These are phyloP conservation scores for Quercus alba DNA, from an alignment of 306 rosid genomes.

Conservation along the genomic window DNA sequence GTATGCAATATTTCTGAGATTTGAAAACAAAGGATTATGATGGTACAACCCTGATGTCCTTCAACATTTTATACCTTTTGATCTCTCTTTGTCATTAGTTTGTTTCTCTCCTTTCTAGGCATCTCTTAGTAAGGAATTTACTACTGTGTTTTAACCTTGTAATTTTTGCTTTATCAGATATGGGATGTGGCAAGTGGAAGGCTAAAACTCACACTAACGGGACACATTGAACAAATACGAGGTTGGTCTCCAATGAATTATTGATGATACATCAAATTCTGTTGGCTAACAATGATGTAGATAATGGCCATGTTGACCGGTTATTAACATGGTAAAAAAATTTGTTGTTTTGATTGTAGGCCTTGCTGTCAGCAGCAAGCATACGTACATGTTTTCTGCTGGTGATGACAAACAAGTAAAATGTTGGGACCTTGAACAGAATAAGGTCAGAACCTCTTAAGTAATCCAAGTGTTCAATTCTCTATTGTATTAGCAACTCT, in stretches of 20 bases:
- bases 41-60: background rate
- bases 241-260: conserved; percentile 45
- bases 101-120: no score
- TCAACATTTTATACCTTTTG: background rate
- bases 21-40: no score
- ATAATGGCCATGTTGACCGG: background rate
- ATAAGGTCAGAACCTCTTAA: conserved; percentile 53
- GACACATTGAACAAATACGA: conserved; percentile 95
- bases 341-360: conserved; percentile 45
- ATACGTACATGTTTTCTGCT: conserved; percentile 97
- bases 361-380: conserved; percentile 85
- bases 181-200: conserved; percentile 95
- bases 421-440: conserved; percentile 99
- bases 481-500: conserved; percentile 1
- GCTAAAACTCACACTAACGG: conserved; percentile 87
- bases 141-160: background rate
- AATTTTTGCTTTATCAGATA: conserved; percentile 55
- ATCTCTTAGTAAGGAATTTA: background rate
- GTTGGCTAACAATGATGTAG: conserved; percentile 2
- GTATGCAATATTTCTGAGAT: background rate
- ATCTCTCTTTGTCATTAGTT: background rate
- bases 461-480: conserved; percentile 7
- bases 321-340: background rate
- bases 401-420: conserved; percentile 98
- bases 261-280: conserved; percentile 4